Evolutionary conservation across 169 alveolate species (phyloP).

Genomic region (Sarcocystis neurona): DNA sequence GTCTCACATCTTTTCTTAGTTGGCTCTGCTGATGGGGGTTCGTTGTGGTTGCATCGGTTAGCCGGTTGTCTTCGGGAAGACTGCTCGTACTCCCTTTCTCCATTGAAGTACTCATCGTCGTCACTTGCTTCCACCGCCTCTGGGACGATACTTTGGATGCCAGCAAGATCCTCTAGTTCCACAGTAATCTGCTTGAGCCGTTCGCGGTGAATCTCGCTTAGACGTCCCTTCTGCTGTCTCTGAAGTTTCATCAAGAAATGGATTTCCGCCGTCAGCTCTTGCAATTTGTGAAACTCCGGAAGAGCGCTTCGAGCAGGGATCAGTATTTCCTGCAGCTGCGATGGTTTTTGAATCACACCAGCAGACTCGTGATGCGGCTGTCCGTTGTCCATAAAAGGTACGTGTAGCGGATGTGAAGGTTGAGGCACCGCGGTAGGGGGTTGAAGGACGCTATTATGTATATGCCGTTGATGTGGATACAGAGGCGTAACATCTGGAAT

Average conservation of each 20-base stretch:
- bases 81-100: too few species aligned
- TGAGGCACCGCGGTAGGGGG: background rate
- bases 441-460: background rate
- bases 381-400: background rate
- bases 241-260: background rate
- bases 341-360: background rate
- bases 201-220: background rate
- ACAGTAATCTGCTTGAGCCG: background rate
- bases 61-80: too few species aligned
- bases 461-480: background rate
- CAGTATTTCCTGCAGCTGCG: too few species aligned
- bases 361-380: background rate
- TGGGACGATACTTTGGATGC: background rate
- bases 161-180: background rate
- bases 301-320: too few species aligned
- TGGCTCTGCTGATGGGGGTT: too few species aligned
- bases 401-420: background rate
- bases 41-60: too few species aligned
- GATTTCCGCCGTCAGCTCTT: slow-evolving; percentile 2
- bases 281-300: background rate
- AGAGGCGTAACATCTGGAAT: too few species aligned
- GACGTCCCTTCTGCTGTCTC: background rate
- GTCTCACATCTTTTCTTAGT: too few species aligned
- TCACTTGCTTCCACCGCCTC: background rate
- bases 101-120: too few species aligned